These are phyloP conservation scores for Endoconidiophora polonica DNA, from an alignment of 2,329 filamentous ascomycete species.

Conservation along the genomic window DNA sequence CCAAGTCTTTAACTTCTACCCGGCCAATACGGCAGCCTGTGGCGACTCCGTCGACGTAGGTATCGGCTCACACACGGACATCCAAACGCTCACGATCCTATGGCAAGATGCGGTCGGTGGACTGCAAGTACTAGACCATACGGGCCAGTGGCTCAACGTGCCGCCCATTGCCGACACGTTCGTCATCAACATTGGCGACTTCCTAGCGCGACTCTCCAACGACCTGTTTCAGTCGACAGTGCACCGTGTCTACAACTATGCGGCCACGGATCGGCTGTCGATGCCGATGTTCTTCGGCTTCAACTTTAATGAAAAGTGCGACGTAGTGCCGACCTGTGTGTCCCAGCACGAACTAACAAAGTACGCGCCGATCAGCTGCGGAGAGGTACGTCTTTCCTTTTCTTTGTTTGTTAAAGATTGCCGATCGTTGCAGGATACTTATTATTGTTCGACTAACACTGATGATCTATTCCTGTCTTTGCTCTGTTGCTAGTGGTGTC, in stretches of 20 bases:
- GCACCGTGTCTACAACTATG: conserved; percentile 25
- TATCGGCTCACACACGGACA: conserved; percentile 30
- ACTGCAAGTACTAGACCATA: conserved; percentile 16
- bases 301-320: conserved; percentile 33
- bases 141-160: conserved; percentile 16
- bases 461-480: background rate
- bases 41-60: conserved; percentile 19
- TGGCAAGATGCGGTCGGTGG: conserved; percentile 24
- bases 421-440: background rate
- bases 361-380: conserved; percentile 35
- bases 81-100: conserved; percentile 22
- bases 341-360: conserved; percentile 29
- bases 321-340: conserved; percentile 30
- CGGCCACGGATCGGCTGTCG: conserved; percentile 27
- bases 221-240: conserved; percentile 16
- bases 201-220: conserved; percentile 17
- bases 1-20: conserved; percentile 28
- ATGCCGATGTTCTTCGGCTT: conserved; percentile 42
- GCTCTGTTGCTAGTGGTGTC: background rate
- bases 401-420: no score
- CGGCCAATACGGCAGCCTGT: conserved; percentile 20
- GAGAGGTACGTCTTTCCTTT: conserved; percentile 18
- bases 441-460: background rate
- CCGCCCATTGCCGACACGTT: conserved; percentile 16
- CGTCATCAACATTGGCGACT: conserved; percentile 18